Percentiles rank a stretch among this genome's conserved stretches.
These are phyloP conservation scores for Trebouxia sp. DNA, from an alignment of 139 green algal genomes.

Conservation along the genomic window DNA sequence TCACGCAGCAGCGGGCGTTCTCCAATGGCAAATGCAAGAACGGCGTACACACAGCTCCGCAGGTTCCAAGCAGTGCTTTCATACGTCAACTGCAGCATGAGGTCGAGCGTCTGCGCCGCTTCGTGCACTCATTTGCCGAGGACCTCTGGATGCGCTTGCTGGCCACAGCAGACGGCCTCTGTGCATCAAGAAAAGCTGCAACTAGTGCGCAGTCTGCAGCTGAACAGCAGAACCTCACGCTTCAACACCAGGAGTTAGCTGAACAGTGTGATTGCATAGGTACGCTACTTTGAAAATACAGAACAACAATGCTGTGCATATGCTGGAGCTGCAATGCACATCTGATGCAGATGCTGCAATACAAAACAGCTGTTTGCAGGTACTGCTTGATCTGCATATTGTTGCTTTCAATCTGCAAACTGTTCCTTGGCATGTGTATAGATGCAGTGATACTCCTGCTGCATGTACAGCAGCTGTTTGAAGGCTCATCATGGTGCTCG, in stretches of 20 bases:
- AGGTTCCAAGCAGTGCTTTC: slow-evolving; percentile 17
- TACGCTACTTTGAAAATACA: not conserved
- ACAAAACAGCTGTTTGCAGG: too few relatives aligned
- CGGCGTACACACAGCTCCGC: not conserved
- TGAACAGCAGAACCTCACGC: not conserved
- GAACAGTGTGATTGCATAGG: not conserved
- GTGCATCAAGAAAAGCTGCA: not conserved
- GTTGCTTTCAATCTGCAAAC: not conserved
- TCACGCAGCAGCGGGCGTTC: not conserved
- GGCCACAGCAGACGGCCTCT: slow-evolving; percentile 15
- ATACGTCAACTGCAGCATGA: slow-evolving; percentile 23
- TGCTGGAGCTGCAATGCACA: not conserved
- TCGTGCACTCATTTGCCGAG: slow-evolving; percentile 30
- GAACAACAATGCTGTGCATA: not conserved
- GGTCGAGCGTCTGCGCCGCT: slow-evolving; percentile 39
- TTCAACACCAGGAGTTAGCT: not conserved
- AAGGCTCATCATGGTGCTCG: not conserved
- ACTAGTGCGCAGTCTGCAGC: not conserved
- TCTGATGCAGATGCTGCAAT: not conserved
- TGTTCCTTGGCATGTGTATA: not conserved
- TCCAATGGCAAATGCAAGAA: slow-evolving; percentile 11
- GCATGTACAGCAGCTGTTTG: not conserved
- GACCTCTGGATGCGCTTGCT: slow-evolving; percentile 50
- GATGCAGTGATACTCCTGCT: not conserved
- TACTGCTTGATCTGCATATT: not conserved